Conservation (phyloP, 75 land plant genomes). For the Larix kaempferi region DNA sequence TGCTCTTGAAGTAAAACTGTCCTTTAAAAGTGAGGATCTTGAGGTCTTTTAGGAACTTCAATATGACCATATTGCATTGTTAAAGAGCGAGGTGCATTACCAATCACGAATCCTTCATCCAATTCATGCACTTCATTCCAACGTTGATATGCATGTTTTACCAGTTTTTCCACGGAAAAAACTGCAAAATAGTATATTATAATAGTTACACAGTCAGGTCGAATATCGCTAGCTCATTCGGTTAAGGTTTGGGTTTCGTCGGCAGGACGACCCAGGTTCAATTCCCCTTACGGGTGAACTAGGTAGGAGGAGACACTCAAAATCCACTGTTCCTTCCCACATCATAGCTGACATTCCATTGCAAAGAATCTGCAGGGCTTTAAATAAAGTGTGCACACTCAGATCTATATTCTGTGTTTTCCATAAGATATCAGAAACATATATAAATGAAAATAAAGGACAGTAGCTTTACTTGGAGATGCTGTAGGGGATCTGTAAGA, state of each 20-base stretch:
- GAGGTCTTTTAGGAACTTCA: not conserved
- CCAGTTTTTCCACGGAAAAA: conserved; percentile 29
- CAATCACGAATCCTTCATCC: conserved; percentile 19
- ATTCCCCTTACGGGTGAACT: no score
- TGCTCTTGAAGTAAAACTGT: not conserved
- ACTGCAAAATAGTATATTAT: conserved; percentile 14
- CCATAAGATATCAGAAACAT: not conserved
- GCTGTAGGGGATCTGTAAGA: conserved; percentile 34
- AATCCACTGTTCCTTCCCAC: conserved; percentile 91
- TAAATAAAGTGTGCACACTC: not conserved
- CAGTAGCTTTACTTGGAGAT: conserved; percentile 40
- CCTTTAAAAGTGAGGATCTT: not conserved
- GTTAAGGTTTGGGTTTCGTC: no score
- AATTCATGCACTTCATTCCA: conserved; percentile 33
- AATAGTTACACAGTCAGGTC: not conserved
- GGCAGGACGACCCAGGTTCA: no score
- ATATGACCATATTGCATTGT: not conserved
- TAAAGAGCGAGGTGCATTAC: not conserved
- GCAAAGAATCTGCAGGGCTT: conserved; percentile 67
- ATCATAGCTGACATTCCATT: conserved; percentile 93
- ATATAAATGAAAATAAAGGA: not conserved
- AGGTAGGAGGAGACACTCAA: no score
- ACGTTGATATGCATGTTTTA: conserved; percentile 36
- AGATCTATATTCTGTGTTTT: not conserved
- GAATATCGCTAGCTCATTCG: no score